These are phyloP conservation scores for Bolboschoenus planiculmis DNA, from an alignment of 176 grass and related monocot species.

Conservation along the genomic window DNA sequence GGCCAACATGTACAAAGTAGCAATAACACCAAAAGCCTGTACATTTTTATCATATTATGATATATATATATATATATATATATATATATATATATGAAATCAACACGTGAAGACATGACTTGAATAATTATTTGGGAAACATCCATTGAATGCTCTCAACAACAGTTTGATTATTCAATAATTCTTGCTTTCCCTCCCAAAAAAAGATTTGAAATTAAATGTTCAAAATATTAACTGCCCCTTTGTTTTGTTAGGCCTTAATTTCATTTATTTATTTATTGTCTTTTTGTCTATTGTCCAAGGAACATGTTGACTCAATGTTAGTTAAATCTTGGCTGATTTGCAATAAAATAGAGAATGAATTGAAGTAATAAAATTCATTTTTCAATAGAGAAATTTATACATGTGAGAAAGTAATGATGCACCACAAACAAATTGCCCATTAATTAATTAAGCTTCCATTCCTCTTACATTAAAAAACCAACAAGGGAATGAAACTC, in stretches of 20 bases:
- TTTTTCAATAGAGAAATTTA: neutral
- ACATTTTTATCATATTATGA: no score
- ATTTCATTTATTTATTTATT: no score
- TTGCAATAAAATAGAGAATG: neutral
- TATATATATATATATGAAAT: neutral
- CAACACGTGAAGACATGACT: neutral
- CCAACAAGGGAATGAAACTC: slow-evolving; percentile 23
- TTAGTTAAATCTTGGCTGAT: neutral
- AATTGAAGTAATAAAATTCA: neutral
- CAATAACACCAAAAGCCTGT: no score
- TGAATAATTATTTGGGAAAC: neutral
- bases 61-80: no score
- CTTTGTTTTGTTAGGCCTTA: no score
- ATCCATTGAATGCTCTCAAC: neutral
- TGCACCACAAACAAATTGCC: neutral
- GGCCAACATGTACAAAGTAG: no score
- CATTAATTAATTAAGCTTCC: neutral
- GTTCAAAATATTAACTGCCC: neutral
- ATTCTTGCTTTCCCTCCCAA: neutral
- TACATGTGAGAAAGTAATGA: neutral
- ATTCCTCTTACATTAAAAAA: slow-evolving; percentile 26
- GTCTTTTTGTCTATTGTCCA: neutral
- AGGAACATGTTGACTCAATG: neutral
- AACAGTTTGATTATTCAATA: neutral
- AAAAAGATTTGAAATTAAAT: neutral